Base-by-base conservation (phyloP, 179 eudicot species). In the Beta corolliflora region DNA sequence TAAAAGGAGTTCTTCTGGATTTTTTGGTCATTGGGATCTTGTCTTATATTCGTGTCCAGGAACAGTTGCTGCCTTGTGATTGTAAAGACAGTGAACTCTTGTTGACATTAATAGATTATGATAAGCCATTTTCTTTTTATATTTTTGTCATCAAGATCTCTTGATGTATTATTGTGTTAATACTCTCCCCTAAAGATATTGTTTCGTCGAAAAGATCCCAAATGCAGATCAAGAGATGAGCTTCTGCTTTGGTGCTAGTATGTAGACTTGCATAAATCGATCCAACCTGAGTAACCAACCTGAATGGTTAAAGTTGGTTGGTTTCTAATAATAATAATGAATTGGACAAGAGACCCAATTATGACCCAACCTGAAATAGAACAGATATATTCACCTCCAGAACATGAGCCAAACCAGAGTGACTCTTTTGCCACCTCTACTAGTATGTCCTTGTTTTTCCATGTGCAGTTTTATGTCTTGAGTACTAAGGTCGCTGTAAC, bases 1-100 rank as follows among this genome's bases (percentile, higher is more conserved):
- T 71, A 9, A 16, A 29, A 31, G 7, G 31, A 67, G 18, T 23
- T 53, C 3, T 25, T n/a, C 21, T 36, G 19, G 15, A 4, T 5
- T 15, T 25, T 29, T 54, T 25, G 63, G 63, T 73, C 63, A 53
- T 29, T 54, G 21, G 77, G 63, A 54, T 29, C 77, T 73, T 73
- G n/a, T 25, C 11, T 15, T 72, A 7, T 23, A 13, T 23, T 10
- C 52, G 59, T 25, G 13, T 21, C 76, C 60, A 15, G 58, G 58
- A 25, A 41, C 48, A 72, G 11, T 53, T 19, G 14, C 19, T 72
- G 60, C 54, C 44, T 72, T 72, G 58, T 72, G 59, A 50, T 48
- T 52, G 59, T 72, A 13, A 18, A 23, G 44, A 18, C 76, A 4
- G 11, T 23, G 44, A 53, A 52, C 45, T 36, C 44, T 72, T 52